Conservation (phyloP, 2,329 filamentous ascomycete species). For the Aspergillus unguis region DNA sequence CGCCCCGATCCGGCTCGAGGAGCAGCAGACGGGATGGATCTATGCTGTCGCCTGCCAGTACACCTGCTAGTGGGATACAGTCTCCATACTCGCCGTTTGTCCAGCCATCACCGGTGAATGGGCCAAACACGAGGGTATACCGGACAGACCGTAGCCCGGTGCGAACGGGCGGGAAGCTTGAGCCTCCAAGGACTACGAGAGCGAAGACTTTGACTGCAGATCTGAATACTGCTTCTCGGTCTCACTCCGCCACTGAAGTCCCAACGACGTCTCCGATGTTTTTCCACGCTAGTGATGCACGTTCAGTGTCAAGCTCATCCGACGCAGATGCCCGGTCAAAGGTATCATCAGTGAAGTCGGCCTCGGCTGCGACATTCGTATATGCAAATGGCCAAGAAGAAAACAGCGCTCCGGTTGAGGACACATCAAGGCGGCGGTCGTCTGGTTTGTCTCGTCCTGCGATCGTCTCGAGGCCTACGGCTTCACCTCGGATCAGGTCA, state of each 20-base stretch:
- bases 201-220: slow-evolving; percentile 40
- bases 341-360: slow-evolving; percentile 21
- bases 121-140: slow-evolving; percentile 19
- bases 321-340: slow-evolving; percentile 31
- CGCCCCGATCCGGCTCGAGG: slow-evolving; percentile 72
- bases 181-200: slow-evolving; percentile 31
- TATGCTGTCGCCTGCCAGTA: slow-evolving; percentile 63
- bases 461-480: slow-evolving; percentile 21
- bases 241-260: slow-evolving; percentile 35
- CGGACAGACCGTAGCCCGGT: slow-evolving; percentile 37
- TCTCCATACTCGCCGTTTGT: slow-evolving; percentile 31
- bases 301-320: slow-evolving; percentile 43
- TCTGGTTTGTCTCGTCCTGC: slow-evolving; percentile 29
- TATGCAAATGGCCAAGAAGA: slow-evolving; percentile 40
- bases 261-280: slow-evolving; percentile 61
- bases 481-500: slow-evolving; percentile 32
- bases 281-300: slow-evolving; percentile 85
- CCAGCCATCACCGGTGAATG: slow-evolving; percentile 25
- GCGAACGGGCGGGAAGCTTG: slow-evolving; percentile 27
- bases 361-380: slow-evolving; percentile 32
- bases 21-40: slow-evolving; percentile 68
- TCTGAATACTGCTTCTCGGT: slow-evolving; percentile 30
- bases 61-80: slow-evolving; percentile 23
- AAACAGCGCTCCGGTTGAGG: slow-evolving; percentile 15
- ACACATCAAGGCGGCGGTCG: slow-evolving; percentile 27